Conservation (phyloP, 2,329 filamentous ascomycete species). For the Penicillium occitanis region DNA sequence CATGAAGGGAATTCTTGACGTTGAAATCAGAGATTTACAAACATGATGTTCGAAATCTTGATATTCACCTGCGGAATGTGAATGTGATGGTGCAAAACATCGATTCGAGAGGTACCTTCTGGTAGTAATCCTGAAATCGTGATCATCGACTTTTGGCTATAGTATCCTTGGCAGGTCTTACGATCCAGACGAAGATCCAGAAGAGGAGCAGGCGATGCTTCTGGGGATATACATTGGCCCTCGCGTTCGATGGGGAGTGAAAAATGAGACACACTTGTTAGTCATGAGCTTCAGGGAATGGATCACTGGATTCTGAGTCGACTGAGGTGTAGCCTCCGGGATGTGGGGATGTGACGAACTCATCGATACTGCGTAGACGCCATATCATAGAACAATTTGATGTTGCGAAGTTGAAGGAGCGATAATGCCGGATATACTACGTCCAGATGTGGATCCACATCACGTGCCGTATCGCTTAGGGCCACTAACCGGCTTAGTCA, state of each 20-base stretch:
- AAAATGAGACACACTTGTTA: too few species aligned
- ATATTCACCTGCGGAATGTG: slow-evolving; percentile 23
- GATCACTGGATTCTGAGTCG: too few species aligned
- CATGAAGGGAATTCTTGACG: slow-evolving; percentile 22
- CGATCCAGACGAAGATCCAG: slow-evolving; percentile 1
- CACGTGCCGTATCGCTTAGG: slow-evolving; percentile 36
- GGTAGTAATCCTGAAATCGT: background rate
- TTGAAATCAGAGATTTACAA: slow-evolving; percentile 22
- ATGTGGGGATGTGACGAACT: too few species aligned
- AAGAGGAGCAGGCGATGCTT: slow-evolving; percentile 4
- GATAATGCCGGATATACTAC: background rate
- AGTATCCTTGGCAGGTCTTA: background rate
- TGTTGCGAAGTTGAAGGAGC: background rate
- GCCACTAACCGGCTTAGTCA: slow-evolving; percentile 32
- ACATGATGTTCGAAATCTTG: slow-evolving; percentile 19
- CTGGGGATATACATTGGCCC: too few species aligned
- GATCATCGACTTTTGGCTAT: slow-evolving; percentile 20
- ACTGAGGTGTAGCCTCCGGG: too few species aligned
- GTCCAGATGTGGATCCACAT: too few species aligned
- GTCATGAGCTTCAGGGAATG: too few species aligned
- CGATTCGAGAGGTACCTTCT: background rate
- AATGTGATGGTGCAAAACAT: slow-evolving; percentile 18
- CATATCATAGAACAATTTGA: too few species aligned
- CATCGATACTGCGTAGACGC: too few species aligned
- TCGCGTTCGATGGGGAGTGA: too few species aligned